Conservation (phyloP, 768 basidiomycete species). For the Mycena epipterygia region DNA sequence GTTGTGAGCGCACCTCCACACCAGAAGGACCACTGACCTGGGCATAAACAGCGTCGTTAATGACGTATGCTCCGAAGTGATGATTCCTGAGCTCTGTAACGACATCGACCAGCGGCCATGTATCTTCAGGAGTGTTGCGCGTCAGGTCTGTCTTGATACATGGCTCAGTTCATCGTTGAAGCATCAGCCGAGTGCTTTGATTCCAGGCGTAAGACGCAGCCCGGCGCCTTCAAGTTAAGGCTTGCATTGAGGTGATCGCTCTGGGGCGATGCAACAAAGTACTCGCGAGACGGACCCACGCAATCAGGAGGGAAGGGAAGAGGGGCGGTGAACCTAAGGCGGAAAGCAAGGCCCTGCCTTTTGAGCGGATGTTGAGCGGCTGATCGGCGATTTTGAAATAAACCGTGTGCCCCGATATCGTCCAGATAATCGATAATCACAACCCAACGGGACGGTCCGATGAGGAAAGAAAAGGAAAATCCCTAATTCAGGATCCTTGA, state of each 20-base stretch:
- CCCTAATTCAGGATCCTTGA: background rate
- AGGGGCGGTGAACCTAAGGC: background rate
- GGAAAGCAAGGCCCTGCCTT: background rate
- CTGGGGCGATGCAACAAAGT: slow-evolving; percentile 2
- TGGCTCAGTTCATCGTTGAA: no score
- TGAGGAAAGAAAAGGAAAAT: background rate
- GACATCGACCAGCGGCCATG: no score
- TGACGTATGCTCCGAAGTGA: no score
- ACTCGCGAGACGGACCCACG: background rate
- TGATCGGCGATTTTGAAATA: slow-evolving; percentile 2
- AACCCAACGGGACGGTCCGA: background rate
- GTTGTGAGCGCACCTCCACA: no score
- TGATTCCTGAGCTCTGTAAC: no score
- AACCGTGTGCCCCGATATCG: slow-evolving; percentile 1
- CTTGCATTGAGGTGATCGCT: slow-evolving; percentile 4
- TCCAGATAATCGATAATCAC: slow-evolving; percentile 3
- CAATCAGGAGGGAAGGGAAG: background rate
- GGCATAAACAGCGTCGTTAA: no score
- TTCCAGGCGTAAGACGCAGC: background rate
- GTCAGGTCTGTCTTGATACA: no score
- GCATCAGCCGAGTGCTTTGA: no score
- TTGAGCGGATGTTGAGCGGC: slow-evolving; percentile 1
- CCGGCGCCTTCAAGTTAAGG: background rate
- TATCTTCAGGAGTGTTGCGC: no score
- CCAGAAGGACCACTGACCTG: no score